Base-by-base conservation (phyloP, 164 flowering plant genomes). In the Liriodendron chinense region DNA sequence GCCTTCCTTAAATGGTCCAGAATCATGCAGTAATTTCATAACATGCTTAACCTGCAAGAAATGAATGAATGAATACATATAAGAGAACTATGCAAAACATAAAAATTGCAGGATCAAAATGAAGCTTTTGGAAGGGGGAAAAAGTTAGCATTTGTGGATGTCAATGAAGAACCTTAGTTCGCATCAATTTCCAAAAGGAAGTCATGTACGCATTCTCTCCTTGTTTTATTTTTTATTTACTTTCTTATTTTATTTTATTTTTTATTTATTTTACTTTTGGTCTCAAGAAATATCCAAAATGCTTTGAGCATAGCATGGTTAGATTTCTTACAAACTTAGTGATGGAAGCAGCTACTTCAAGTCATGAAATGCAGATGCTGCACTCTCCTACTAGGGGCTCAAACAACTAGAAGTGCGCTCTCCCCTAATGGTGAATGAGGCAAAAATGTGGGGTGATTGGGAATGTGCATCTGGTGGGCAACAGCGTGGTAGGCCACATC, bases 1-100 rank as follows among this genome's bases (percentile, higher is more conserved):
- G 22, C 78, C 91, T 69, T 90, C 95, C 84, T 94, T 93, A 68
- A 93, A 90, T n/a, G 98, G 98, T 5, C 98, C 89, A 57, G 97
- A 89, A 28, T 91, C 97, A 43, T 80, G 90, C 50, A 91, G 75
- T 57, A 92, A 73, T 75, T 93, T 86, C 83, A 88, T 89, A 18
- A 89, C 97, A 68, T 50, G 84, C 76, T 85, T 80, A 28, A 92
- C 87, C 97, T 94, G 93, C 84, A 83, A 72, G 57, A 18, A 26
- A 73, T 67, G 43, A 28, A 73, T 67, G 43, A 28, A 9, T 64
- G 8, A 14, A 34, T 57, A 13, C 62, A 57, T 20, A 13, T 13
- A 24, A 26, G 9, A 67, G 69, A 53, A 53, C 10, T 34, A 67
- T 13, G 28, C 47, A 1, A 34, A 67, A 14, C 6, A 26, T 20